Evolutionary conservation across 352 stramenopile species (phyloP).

Genomic region (Phytophthora lateralis): DNA sequence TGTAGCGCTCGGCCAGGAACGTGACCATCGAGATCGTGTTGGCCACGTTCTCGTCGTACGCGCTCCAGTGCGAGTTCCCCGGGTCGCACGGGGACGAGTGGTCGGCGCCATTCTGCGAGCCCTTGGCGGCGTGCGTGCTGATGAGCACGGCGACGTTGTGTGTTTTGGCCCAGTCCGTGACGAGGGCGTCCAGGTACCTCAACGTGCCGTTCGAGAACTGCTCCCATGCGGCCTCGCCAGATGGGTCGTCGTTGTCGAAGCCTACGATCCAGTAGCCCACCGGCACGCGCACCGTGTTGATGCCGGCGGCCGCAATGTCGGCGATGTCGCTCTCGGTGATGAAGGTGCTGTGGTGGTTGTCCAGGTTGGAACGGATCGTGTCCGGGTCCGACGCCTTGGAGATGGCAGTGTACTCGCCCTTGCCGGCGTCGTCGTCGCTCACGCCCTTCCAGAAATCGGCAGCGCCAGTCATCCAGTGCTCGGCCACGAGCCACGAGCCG

Average conservation of each 20-base stretch:
- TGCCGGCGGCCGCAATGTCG: constrained; percentile 51
- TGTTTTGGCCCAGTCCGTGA: constrained; percentile 47
- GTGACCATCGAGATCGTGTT: constrained; percentile 51
- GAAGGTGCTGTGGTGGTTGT: constrained; percentile 63
- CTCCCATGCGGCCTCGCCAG: constrained; percentile 40
- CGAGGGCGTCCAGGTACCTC: constrained; percentile 53
- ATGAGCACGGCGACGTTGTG: constrained; percentile 65
- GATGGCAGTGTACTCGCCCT: constrained; percentile 74
- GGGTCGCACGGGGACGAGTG: constrained; percentile 61
- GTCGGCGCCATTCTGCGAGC: constrained; percentile 80
- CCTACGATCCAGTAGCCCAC: constrained; percentile 84
- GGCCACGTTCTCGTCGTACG: constrained; percentile 61
- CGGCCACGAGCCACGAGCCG: constrained; percentile 71
- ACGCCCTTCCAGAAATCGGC: constrained; percentile 65
- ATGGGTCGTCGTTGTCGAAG: constrained; percentile 60
- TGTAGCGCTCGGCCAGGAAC: constrained; percentile 69
- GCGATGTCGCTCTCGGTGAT: constrained; percentile 76
- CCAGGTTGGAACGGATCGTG: constrained; percentile 44
- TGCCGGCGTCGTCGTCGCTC: constrained; percentile 28
- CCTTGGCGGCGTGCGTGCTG: constrained; percentile 75
- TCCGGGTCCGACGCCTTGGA: constrained; percentile 38
- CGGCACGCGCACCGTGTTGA: constrained; percentile 83
- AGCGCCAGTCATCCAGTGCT: constrained; percentile 76
- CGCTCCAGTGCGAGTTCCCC: constrained; percentile 51
- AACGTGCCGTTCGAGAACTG: constrained; percentile 47